Evolutionary conservation across 371 early-diverging fungal species (phyloP).

Genomic region (Zopfochytrium polystomum): DNA sequence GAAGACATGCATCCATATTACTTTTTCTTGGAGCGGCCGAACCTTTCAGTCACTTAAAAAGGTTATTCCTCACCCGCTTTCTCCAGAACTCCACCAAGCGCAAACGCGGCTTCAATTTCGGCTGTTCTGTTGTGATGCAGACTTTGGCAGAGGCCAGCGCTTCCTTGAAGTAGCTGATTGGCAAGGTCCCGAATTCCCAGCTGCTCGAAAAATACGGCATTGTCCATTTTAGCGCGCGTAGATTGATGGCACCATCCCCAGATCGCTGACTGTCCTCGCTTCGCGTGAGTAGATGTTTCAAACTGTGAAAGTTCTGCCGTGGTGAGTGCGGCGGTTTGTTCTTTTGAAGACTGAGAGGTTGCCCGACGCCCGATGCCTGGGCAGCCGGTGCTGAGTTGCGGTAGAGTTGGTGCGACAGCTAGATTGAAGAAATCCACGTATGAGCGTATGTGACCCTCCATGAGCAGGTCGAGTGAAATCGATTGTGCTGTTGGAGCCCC

Average conservation of each 20-base stretch:
- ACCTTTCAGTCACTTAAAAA: background rate
- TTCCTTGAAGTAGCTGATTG: constrained; percentile 27
- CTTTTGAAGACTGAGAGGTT: background rate
- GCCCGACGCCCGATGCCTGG: background rate
- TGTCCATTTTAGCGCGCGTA: constrained; percentile 33
- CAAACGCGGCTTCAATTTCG: constrained; percentile 36
- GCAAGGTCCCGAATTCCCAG: constrained; percentile 21
- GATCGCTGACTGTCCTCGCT: constrained; percentile 30
- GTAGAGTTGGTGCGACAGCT: constrained; percentile 11
- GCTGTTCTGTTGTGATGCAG: constrained; percentile 14
- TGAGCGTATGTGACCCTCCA: constrained; percentile 39
- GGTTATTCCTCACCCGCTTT: constrained; percentile 16
- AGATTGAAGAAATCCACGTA: constrained; percentile 46
- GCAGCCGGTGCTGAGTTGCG: background rate
- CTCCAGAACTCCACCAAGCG: constrained; percentile 31
- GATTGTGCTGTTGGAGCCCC: constrained; percentile 25
- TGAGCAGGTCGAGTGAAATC: constrained; percentile 40
- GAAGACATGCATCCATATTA: background rate
- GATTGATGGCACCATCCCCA: constrained; percentile 15
- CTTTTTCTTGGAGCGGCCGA: too few species aligned
- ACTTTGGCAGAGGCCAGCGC: constrained; percentile 23
- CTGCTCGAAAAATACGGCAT: constrained; percentile 28
- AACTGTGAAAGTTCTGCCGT: constrained; percentile 13
- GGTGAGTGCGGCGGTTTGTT: background rate
- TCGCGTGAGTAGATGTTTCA: constrained; percentile 35